Evolutionary conservation across 345 rosid genomes (phyloP).

Genomic region (Sapria himalayana): DNA sequence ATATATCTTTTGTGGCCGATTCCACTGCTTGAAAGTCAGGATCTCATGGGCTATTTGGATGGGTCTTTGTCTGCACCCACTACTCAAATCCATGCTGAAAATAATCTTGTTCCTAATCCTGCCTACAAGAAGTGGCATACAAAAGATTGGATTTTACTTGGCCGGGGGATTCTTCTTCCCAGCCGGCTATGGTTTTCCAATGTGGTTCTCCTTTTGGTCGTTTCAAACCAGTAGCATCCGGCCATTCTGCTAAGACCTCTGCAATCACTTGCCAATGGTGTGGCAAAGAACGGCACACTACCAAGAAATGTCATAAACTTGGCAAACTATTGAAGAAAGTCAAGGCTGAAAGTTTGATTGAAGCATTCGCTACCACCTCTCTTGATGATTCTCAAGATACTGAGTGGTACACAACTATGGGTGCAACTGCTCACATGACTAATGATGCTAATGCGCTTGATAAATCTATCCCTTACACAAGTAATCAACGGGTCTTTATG

Average conservation of each 20-base stretch:
- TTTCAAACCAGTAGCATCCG: too few relatives aligned
- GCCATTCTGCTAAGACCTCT: too few relatives aligned
- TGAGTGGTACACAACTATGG: background rate
- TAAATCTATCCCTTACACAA: background rate
- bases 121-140: background rate
- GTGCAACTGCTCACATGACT: conserved; percentile 1
- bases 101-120: background rate
- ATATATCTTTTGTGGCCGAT: background rate
- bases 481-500: background rate
- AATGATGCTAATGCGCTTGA: background rate
- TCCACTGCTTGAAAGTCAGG: background rate
- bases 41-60: background rate
- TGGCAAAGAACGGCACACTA: background rate
- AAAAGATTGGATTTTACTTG: background rate
- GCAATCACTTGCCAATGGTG: background rate
- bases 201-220: too few relatives aligned
- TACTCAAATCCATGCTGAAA: background rate
- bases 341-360: background rate
- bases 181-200: background rate
- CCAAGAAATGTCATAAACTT: background rate
- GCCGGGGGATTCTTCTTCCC: background rate
- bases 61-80: background rate
- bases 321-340: background rate
- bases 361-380: background rate
- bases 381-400: background rate